Base-by-base conservation (phyloP, 495 filamentous ascomycete species). In the Corynascus novoguineensis region DNA sequence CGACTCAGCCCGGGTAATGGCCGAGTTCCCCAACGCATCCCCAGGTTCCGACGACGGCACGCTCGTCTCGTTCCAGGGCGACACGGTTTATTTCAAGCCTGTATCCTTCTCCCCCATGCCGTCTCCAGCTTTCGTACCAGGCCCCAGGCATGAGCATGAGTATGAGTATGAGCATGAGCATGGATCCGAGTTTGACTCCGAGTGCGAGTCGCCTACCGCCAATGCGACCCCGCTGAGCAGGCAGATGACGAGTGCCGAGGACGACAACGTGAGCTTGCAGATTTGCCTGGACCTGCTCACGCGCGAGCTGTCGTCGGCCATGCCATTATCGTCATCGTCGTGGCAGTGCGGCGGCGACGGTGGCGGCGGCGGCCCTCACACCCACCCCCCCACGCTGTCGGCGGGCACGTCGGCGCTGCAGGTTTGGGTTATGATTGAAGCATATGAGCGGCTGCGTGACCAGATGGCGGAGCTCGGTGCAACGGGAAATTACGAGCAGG, bases 401-500 rank as follows among this genome's bases (percentile, higher is more conserved):
- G 12, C 7, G 4, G 70, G 73, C 73, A 82, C 62, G 59, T 83
- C 67, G 72, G 82, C 72, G 67, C 75, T 71, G 71, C 85, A 68
- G 74, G 81, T 81, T 9, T 75, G 73, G 73, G 68, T 72, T 15
- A 78, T 78, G 76, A 78, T 78, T 45, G 75, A 78, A 60, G 75
- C 75, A 28, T 78, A 78, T 49, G 76, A 78, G 60, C 60, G 68
- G 48, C 41, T 78, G 51, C 60, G 71, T 24, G 73, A 76, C 22
- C 66, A 70, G 50, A 25, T 77, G 5, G 47, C 61, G 0, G 63
- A 63, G 37, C 61, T 55, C 52, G 53, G 61, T 6, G 45, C n/a
- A n/a, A n/a, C n/a, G n/a, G n/a, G 65, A 5, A 48, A 60, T 0
- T 34, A 29, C 1, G 65, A 62, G 40, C 64, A 67, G 50, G 45